Evolutionary conservation across 257 asterid species (phyloP).

Genomic region (Jacaranda mimosifolia): DNA sequence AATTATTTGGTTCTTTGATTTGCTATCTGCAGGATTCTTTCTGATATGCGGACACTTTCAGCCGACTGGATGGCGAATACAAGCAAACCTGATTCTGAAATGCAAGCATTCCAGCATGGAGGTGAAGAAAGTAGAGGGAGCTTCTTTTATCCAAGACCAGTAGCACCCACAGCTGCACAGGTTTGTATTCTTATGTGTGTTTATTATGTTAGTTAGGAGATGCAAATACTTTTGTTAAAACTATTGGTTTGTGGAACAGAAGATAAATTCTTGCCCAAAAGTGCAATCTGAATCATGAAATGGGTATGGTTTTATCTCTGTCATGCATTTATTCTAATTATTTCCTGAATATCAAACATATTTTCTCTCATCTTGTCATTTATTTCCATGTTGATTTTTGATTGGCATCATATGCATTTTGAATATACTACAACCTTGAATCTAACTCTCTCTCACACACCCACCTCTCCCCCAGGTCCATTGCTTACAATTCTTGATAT

Average conservation of each 20-base stretch:
- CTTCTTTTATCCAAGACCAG: conserved; percentile 92
- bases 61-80: conserved; percentile 99
- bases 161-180: conserved; percentile 99
- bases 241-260: conserved; percentile 15
- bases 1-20: conserved; percentile 34
- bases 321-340: conserved; percentile 1
- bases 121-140: conserved; percentile 89
- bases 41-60: conserved; percentile 98
- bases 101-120: conserved; percentile 75
- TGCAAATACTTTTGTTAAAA: conserved; percentile 21
- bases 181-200: conserved; percentile 50
- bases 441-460: conserved; percentile 29
- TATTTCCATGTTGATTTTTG: not conserved
- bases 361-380: conserved; percentile 8
- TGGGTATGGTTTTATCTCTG: not conserved
- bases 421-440: conserved; percentile 19
- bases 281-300: conserved; percentile 17
- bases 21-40: conserved; percentile 82
- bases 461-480: conserved; percentile 69
- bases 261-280: not conserved
- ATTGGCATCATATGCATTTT: not conserved
- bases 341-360: not conserved
- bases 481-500: conserved; percentile 96
- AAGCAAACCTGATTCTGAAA: conserved; percentile 81
- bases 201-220: conserved; percentile 21